Conservation (phyloP, 2,329 filamentous ascomycete species). For the Beauveria bassiana region DNA sequence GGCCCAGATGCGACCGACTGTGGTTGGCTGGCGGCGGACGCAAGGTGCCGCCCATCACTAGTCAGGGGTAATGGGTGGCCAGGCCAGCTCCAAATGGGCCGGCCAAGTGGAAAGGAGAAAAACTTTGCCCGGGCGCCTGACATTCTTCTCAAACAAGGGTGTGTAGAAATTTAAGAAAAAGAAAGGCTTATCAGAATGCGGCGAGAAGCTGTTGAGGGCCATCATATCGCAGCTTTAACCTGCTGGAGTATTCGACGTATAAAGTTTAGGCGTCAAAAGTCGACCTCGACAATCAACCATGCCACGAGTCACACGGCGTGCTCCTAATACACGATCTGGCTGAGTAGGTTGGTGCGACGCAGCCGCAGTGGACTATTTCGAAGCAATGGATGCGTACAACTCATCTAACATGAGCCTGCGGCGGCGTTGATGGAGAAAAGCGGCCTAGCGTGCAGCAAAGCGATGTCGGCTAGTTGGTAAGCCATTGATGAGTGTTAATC, state of each 20-base stretch:
- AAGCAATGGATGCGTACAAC: no score
- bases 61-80: conserved; percentile 3
- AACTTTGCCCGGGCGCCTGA: conserved; percentile 1
- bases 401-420: neutral
- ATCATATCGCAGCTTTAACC: no score
- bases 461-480: neutral
- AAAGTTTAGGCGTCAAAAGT: no score
- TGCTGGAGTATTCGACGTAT: no score
- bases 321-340: no score
- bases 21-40: neutral
- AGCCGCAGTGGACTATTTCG: no score
- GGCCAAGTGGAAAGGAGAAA: neutral
- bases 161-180: neutral
- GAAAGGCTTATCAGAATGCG: neutral
- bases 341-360: no score
- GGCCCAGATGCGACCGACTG: neutral
- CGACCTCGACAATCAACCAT: no score
- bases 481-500: neutral
- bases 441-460: neutral
- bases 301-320: no score
- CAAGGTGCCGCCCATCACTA: neutral
- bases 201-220: neutral
- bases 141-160: neutral
- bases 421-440: neutral
- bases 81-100: neutral